These are phyloP conservation scores for Thuidium tamariscinum DNA, from an alignment of 225 moss, liverwort and hornwort species.

Conservation along the genomic window DNA sequence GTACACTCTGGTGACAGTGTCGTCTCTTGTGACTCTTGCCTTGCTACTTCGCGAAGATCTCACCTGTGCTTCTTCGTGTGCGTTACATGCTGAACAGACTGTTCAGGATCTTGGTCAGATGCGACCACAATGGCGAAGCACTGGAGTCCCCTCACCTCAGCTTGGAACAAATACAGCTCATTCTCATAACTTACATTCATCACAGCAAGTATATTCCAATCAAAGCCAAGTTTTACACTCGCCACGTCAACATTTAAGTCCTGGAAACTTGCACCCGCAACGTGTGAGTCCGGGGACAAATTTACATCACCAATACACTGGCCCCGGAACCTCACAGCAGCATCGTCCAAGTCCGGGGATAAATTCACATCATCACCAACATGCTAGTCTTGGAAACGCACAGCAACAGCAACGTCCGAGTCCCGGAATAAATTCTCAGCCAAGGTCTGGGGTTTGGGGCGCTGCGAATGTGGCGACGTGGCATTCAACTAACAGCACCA, in stretches of 20 bases:
- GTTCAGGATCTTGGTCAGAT: conserved; percentile 11
- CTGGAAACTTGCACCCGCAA: conserved; percentile 1
- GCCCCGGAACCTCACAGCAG: conserved; percentile 3
- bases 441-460: conserved; percentile 3
- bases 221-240: background rate
- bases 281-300: background rate
- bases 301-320: background rate
- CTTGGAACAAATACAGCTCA: background rate
- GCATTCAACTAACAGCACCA: background rate
- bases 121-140: conserved; percentile 26
- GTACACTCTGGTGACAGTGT: background rate
- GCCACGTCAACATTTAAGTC: background rate
- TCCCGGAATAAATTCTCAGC: background rate
- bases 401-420: background rate
- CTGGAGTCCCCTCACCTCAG: background rate
- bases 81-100: background rate
- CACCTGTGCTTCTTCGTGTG: background rate
- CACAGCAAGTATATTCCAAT: conserved; percentile 8
- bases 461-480: background rate
- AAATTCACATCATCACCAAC: background rate
- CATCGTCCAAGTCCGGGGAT: background rate
- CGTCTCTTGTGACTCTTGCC: background rate
- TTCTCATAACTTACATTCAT: background rate
- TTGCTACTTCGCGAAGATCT: background rate
- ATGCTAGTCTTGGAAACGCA: background rate